Percentiles rank a stretch among this genome's conserved stretches.
These are phyloP conservation scores for Diaporthe vexans DNA, from an alignment of 2,329 filamentous ascomycete genomes.

Conservation along the genomic window DNA sequence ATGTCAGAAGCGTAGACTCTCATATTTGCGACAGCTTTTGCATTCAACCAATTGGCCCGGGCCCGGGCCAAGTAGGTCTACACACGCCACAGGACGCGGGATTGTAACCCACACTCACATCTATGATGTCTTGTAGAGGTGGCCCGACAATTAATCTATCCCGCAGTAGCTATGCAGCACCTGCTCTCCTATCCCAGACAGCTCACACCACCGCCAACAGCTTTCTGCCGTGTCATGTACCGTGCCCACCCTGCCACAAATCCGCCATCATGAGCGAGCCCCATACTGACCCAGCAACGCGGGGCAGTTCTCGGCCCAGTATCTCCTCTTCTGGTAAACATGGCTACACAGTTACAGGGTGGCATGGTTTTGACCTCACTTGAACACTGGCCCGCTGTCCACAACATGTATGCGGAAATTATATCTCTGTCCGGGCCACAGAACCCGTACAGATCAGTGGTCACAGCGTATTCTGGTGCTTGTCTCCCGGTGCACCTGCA, in stretches of 20 bases:
- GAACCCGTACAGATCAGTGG: not conserved
- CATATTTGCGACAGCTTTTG: not conserved
- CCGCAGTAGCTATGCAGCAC: constrained; percentile 21
- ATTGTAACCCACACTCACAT: constrained; percentile 23
- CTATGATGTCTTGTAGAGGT: constrained; percentile 3
- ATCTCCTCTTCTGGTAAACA: constrained; percentile 23
- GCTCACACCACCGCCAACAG: constrained; percentile 15
- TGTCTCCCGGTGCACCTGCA: not conserved
- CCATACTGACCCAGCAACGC: constrained; percentile 6
- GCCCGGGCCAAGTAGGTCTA: not conserved
- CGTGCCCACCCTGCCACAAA: constrained; percentile 20
- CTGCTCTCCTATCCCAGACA: not conserved
- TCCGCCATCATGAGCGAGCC: not conserved
- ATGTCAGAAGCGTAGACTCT: constrained; percentile 5
- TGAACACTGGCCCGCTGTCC: not conserved
- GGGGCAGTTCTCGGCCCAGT: constrained; percentile 6
- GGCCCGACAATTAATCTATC: constrained; percentile 27
- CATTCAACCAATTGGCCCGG: constrained; percentile 9
- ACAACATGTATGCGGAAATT: not conserved
- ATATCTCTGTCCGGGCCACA: not conserved
- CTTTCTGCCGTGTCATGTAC: constrained; percentile 13
- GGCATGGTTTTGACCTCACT: constrained; percentile 24
- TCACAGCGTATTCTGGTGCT: not conserved
- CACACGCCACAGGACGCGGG: not conserved
- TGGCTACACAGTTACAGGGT: not conserved